Base-by-base conservation (phyloP, 495 filamentous ascomycete species). In the Talaromyces liani region DNA sequence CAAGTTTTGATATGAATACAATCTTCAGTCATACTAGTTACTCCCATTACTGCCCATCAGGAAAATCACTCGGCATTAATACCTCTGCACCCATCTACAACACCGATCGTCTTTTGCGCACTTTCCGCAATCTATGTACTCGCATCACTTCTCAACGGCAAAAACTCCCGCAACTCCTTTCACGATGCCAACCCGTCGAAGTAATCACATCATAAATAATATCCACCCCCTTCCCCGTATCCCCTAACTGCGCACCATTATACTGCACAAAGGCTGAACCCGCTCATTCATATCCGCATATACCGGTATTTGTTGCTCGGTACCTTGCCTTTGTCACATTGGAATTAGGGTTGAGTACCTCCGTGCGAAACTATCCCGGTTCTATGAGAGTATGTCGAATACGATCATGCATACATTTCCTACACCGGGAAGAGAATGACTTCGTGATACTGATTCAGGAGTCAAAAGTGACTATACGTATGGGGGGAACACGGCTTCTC, bases 181-280 rank as follows among this genome's bases (percentile, higher is more conserved):
- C 60, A 61, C 24, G 29, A 57, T 8, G 66, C 66, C 8, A 64
- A 64, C 57, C 22, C 24, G 59, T 53, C 12, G 41, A 54, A 16
- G 61, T 68, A 9, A 66, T 14, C 29, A 68, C 57, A 49, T 68
- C 45, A 27, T 63, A 61, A 14, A 65, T 24, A 29, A 65, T 24
- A 25, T 49, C 20, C 7, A 60, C 61, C 3, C 65, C 66, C 20
- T 68, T 58, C 10, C 60, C 61, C 2, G 64, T 45, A 49, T 66
- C 31, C 29, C 65, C 65, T 5, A 61, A 31, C 36, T 65, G 57
- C 16, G 22, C 20, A 22, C 57, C 57, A 34, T 60, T 36, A 10
- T 36, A 36, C 33, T 10, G 2, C 33, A 2, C 33, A 36, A 36
- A 36, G 3, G 33, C 33, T 7, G 33, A 36, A 36, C 9, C 33